These are phyloP conservation scores for Fraxinus paxiana DNA, from an alignment of 305 asterid species.

Conservation along the genomic window DNA sequence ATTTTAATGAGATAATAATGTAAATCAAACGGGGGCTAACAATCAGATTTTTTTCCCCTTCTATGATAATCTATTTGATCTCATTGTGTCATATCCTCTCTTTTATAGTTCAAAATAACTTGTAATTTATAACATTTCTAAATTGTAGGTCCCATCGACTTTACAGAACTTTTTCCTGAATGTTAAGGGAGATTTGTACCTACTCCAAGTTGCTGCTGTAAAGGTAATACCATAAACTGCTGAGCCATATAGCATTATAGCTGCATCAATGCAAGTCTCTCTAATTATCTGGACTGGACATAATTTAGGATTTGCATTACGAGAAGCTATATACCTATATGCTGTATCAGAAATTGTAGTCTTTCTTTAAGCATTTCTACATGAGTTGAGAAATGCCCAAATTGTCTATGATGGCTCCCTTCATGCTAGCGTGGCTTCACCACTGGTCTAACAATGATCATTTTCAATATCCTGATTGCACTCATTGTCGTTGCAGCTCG, in stretches of 20 bases:
- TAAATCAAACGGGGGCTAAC: too few species aligned
- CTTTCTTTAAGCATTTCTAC: background rate
- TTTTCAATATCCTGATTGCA: background rate
- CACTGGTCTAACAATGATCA: background rate
- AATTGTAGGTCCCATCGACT: constrained; percentile 65
- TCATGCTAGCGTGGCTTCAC: background rate
- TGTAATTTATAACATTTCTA: background rate
- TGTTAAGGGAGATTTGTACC: constrained; percentile 51
- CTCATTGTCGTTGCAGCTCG: constrained; percentile 49
- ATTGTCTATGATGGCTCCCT: background rate
- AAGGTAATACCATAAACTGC: constrained; percentile 37
- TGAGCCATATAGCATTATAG: background rate
- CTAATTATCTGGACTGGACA: background rate
- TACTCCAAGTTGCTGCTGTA: constrained; percentile 64
- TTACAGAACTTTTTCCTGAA: constrained; percentile 56
- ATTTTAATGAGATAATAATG: too few species aligned
- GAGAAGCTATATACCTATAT: background rate
- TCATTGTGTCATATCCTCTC: background rate
- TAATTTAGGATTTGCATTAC: background rate
- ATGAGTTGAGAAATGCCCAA: background rate
- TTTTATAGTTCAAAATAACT: constrained; percentile 1
- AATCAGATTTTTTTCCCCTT: background rate
- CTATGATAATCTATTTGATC: background rate
- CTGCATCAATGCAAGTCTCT: background rate
- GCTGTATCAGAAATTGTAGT: background rate